Percentiles rank a stretch among this genome's conserved stretches.
Conservation (phyloP, 306 rosid genomes). For the Datisca glomerata region DNA sequence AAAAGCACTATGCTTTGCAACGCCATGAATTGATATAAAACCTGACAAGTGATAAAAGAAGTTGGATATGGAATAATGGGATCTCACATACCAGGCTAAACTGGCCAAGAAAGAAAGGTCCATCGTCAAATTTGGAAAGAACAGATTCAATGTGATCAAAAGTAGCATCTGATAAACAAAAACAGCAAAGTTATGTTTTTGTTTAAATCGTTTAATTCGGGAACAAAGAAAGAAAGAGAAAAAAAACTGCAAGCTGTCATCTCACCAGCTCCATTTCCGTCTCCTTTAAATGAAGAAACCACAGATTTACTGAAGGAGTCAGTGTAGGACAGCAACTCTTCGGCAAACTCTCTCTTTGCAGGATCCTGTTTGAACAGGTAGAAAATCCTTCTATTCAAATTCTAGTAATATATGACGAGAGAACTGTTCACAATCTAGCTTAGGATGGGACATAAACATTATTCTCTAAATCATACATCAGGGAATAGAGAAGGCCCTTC, state of each 20-base stretch:
- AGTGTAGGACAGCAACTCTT: conserved; percentile 51
- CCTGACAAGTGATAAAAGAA: no score
- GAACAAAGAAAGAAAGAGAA: conserved; percentile 8
- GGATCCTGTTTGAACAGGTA: conserved; percentile 27
- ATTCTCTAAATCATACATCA: conserved; percentile 28
- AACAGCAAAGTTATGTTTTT: neutral
- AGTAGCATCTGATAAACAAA: conserved; percentile 31
- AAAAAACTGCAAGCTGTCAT: conserved; percentile 1
- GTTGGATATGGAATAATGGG: no score
- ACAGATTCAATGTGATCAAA: conserved; percentile 58
- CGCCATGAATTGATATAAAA: no score
- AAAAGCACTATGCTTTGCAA: no score
- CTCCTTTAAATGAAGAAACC: conserved; percentile 48
- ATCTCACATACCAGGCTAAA: conserved; percentile 63
- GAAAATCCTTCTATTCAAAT: neutral
- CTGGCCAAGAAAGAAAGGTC: conserved; percentile 77
- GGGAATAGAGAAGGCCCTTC: conserved; percentile 63
- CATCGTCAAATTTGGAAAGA: conserved; percentile 63
- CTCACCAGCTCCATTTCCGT: conserved; percentile 41
- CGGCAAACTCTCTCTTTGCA: conserved; percentile 48
- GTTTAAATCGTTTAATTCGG: conserved; percentile 1
- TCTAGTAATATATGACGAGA: neutral
- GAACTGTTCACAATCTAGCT: no score
- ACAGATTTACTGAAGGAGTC: conserved; percentile 38
- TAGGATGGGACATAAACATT: conserved; percentile 3